Evolutionary conservation across 768 basidiomycete species (phyloP).

Genomic region (Tricholoma sp.): DNA sequence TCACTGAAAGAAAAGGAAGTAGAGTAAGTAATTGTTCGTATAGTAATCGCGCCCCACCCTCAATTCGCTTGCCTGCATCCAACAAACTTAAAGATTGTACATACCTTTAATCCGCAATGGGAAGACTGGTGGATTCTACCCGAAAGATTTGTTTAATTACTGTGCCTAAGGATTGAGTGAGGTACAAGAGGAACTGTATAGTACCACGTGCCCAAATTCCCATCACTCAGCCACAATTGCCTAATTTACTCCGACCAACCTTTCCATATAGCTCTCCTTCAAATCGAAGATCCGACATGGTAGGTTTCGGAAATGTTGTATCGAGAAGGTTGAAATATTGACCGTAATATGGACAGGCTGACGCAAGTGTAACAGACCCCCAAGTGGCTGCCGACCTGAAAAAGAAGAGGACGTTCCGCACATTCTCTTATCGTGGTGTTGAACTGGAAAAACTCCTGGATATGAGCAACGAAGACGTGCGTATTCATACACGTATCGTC

Average conservation of each 20-base stretch:
- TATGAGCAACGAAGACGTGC: conserved; percentile 90
- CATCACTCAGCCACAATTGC: conserved; percentile 37
- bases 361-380: conserved; percentile 83
- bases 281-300: conserved; percentile 37
- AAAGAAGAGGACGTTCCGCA: conserved; percentile 98
- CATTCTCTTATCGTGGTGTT: conserved; percentile 97
- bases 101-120: conserved; percentile 82
- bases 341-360: conserved; percentile 50
- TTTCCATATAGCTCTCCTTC: conserved; percentile 19
- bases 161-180: conserved; percentile 23
- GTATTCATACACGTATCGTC: conserved; percentile 23
- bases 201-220: conserved; percentile 42
- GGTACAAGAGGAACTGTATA: conserved; percentile 48
- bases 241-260: conserved; percentile 26
- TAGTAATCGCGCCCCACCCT: not conserved
- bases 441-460: conserved; percentile 99
- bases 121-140: conserved; percentile 96
- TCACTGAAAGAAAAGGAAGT: conserved; percentile 45
- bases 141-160: conserved; percentile 32
- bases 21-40: conserved; percentile 5
- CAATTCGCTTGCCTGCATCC: not conserved
- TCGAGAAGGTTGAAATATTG: conserved; percentile 2
- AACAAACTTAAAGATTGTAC: conserved; percentile 21
- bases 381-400: conserved; percentile 93
- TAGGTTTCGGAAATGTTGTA: conserved; percentile 11